A percentile compares a stretch with the other conserved stretches of the same genome.
Evolutionary conservation across 106 monocot species (phyloP).

Genomic region (Dendrobium nobile): DNA sequence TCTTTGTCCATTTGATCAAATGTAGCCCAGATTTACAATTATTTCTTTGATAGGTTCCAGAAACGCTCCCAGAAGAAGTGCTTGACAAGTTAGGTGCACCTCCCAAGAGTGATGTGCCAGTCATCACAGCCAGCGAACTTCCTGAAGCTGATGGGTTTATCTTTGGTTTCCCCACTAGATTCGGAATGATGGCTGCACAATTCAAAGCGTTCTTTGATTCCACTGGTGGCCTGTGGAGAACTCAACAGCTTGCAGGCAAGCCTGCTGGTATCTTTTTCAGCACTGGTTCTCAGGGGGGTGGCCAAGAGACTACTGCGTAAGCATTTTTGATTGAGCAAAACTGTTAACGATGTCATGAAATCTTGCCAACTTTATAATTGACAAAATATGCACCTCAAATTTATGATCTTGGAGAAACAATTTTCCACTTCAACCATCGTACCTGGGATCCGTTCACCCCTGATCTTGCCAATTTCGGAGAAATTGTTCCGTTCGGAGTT

Average conservation of each 20-base stretch:
- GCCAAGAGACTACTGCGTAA: slow-evolving; percentile 91
- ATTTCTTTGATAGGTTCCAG: slow-evolving; percentile 50
- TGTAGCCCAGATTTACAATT: background rate
- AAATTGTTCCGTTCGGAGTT: too few species aligned
- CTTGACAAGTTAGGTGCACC: slow-evolving; percentile 74
- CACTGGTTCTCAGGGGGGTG: slow-evolving; percentile 86
- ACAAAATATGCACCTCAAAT: too few species aligned
- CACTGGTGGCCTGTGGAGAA: slow-evolving; percentile 74
- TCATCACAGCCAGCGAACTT: slow-evolving; percentile 54
- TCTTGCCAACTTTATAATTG: too few species aligned
- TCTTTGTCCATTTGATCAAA: background rate
- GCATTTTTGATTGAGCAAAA: background rate
- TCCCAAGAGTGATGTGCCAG: slow-evolving; percentile 61
- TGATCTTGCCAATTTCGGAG: too few species aligned
- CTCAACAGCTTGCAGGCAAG: slow-evolving; percentile 81
- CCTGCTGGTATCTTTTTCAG: slow-evolving; percentile 70
- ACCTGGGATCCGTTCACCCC: too few species aligned
- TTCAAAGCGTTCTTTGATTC: slow-evolving; percentile 81
- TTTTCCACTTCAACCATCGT: too few species aligned
- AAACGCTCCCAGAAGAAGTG: slow-evolving; percentile 61
- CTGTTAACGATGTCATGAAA: background rate
- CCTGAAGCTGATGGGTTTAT: slow-evolving; percentile 77
- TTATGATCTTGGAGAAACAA: background rate
- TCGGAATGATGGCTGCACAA: slow-evolving; percentile 90
- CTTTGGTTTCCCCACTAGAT: slow-evolving; percentile 87